Evolutionary conservation across 345 rosid genomes (phyloP).

Genomic region (Eucalyptus cloeziana): DNA sequence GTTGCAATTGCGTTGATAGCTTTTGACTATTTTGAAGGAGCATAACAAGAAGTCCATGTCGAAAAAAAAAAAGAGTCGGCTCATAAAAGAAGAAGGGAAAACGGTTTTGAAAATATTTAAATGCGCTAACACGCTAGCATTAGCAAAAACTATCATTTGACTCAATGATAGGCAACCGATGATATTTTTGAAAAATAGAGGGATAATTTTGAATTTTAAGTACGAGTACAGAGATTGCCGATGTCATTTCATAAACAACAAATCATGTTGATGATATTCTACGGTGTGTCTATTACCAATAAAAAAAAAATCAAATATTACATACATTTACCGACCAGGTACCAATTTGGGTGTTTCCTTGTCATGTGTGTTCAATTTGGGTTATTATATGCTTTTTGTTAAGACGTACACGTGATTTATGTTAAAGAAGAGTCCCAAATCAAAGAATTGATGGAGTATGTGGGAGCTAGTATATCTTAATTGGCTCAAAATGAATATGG

Average conservation of each 20-base stretch:
- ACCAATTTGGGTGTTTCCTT: neutral
- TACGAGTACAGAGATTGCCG: neutral
- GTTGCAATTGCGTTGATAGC: neutral
- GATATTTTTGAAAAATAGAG: neutral
- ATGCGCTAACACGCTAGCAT: rapidly evolving
- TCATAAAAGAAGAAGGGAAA: neutral
- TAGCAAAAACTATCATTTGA: neutral
- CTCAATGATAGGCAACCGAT: neutral
- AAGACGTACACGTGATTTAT: neutral
- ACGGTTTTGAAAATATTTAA: too few relatives aligned
- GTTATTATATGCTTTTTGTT: neutral
- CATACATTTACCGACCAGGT: rapidly evolving
- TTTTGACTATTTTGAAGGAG: neutral
- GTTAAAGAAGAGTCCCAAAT: too few relatives aligned
- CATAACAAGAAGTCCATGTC: neutral
- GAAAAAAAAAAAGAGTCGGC: neutral
- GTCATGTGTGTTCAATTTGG: neutral
- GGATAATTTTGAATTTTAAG: neutral
- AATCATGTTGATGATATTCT: neutral
- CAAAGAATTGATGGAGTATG: neutral
- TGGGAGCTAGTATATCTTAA: too few relatives aligned
- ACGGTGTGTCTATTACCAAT: neutral
- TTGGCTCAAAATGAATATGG: neutral
- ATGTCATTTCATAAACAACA: neutral
- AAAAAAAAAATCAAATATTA: neutral